phyloP scores from a whole-genome alignment of 2,329 filamentous ascomycete species.

The Trichophyton equinum region DNA sequence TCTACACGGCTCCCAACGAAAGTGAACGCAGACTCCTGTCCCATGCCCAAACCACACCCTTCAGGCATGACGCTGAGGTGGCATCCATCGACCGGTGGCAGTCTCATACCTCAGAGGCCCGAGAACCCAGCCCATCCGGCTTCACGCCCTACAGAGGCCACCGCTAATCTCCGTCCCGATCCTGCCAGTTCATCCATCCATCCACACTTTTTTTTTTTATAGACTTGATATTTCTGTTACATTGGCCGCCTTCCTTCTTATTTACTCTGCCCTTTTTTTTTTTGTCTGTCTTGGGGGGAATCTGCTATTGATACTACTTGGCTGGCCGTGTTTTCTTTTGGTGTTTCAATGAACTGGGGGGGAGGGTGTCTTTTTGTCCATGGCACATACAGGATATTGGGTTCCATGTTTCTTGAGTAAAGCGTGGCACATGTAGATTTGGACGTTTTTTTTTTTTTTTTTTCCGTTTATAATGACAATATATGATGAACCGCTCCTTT shows the following conservation, averaged over 20 bases:
- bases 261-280: no score
- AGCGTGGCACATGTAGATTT: neutral
- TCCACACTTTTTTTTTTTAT: neutral
- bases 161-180: neutral
- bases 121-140: slow-evolving; percentile 10
- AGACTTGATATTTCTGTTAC: neutral
- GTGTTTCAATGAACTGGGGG: neutral
- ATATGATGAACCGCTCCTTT: neutral
- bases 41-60: slow-evolving; percentile 20
- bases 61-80: slow-evolving; percentile 10
- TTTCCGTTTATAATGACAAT: neutral
- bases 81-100: slow-evolving; percentile 25
- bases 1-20: slow-evolving; percentile 29
- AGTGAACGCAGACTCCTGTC: slow-evolving; percentile 28
- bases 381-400: neutral
- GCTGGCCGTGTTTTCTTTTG: neutral
- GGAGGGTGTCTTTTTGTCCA: neutral
- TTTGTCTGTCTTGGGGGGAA: neutral
- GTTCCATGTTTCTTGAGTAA: neutral
- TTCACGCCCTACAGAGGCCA: slow-evolving; percentile 13
- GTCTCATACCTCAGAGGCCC: slow-evolving; percentile 12
- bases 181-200: neutral
- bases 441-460: neutral
- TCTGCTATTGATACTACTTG: neutral
- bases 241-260: no score